Evolutionary conservation across 2,329 filamentous ascomycete species (phyloP), one percentile per base, ranked within the genome.

Genomic region (Aulographum hederae): DNA sequence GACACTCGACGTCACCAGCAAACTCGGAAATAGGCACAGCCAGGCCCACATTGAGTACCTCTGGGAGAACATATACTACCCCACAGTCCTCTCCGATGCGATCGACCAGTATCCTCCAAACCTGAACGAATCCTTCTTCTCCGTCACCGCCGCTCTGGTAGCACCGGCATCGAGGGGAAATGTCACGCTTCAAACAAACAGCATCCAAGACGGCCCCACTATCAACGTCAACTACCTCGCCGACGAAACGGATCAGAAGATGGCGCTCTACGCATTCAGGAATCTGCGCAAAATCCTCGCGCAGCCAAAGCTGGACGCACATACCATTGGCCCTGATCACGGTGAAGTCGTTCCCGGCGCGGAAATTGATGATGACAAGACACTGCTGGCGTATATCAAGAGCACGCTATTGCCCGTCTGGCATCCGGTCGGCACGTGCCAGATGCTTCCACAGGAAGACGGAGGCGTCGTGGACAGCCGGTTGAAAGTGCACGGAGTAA

Each of bases 121-220:
- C 4, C 29, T 38, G 2, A 46, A 50, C 26, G 41, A 46, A n/a
- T 50, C 46, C 1, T 52, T 50, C 39, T 45, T 52, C n/a, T 47
- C 42, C 1, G 28, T 52, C 12, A 50, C 46, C 1, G 47, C 48
- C 8, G 43, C 18, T 32, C 44, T 32, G 37, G 44, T 40, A 32
- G 47, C 44, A 26, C 10, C 28, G 12, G 11, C 18, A n/a, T 31
- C 35, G 25, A 34, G 40, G 8, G 40, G 40, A 26, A 41, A 39
- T 28, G 28, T 42, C 10, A 39, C 39, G 2, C 30, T 42, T 16
- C 34, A 33, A 18, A 40, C 40, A 3, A 37, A 30, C 20, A 25
- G 26, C 2, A 29, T 32, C 16, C 15, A 16, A 10, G 37, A 42
- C 30, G 30, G 26, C 2, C 39, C 39, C 10, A 28, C 31, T 16